Base-by-base conservation (phyloP, 129 eudicot species). In the Solidago caesia region DNA sequence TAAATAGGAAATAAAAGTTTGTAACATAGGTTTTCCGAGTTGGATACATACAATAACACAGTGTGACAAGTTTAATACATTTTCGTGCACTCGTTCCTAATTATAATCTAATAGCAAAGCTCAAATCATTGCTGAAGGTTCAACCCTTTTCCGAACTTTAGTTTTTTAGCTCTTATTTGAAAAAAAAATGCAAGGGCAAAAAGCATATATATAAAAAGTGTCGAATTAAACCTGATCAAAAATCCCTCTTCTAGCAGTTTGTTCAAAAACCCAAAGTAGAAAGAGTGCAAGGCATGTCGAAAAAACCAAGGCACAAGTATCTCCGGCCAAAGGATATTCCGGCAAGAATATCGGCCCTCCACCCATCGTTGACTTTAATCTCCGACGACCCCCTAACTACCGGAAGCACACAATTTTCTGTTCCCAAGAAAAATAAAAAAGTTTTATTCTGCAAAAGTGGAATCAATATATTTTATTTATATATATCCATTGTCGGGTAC, bases 221-320 rank as follows among this genome's bases (percentile, higher is more conserved):
- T 16, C 9, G 13, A 64, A 64, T 15, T 15, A 21, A 66, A 63
- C 65, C 97, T 88, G 96, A 13, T 88, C 87, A 68, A 91, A 85
- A 67, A 91, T 1, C 49, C 88, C 84, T 39, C 87, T 81, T 70
- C 56, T 82, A 67, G 97, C 96, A 52, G 92, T 84, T 71, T 88
- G 87, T 69, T 83, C 87, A 85, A 92, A 91, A 42, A 86, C 1
- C 11, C 85, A 87, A 72, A 91, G 96, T 80, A 86, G 44, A 14
- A 82, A 82, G 25, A 88, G 77, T 21, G 97, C 96, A 21, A 91
- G 51, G 26, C 85, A 88, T 13, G 87, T 86, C 53, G 96, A 78
- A 13, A 88, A 33, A 44, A 74, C 96, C 47, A 88, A 78, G 73
- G 90, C 92, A 68, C 81, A 76, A 9, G 79, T 4, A 77, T 91